These are phyloP conservation scores for Setomelanomma holmii DNA, from an alignment of 2,329 filamentous ascomycete species.

Conservation along the genomic window DNA sequence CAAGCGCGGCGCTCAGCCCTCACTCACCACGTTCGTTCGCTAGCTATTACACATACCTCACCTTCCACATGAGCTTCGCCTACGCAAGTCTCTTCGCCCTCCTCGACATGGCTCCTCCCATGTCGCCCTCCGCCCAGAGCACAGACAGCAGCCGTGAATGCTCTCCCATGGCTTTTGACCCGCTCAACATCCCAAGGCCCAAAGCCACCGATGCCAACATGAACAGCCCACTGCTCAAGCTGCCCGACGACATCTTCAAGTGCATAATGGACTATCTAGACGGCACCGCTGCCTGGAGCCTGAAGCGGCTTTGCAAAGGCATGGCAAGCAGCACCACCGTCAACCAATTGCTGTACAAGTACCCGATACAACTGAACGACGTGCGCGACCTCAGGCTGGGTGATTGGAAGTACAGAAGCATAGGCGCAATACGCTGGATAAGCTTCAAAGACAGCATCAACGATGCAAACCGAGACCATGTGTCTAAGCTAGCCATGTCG, in stretches of 20 bases:
- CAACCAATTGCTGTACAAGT: constrained; percentile 41
- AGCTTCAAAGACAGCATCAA: constrained; percentile 42
- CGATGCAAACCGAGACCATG: constrained; percentile 38
- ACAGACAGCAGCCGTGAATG: constrained; percentile 29
- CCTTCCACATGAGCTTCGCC: constrained; percentile 16
- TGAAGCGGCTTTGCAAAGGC: constrained; percentile 43
- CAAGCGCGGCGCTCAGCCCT: constrained; percentile 1
- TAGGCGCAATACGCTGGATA: constrained; percentile 38
- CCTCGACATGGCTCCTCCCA: constrained; percentile 28
- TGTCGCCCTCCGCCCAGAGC: constrained; percentile 23
- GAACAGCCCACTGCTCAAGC: constrained; percentile 37
- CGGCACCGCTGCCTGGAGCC: constrained; percentile 39
- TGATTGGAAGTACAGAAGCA: constrained; percentile 43
- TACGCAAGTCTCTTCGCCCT: constrained; percentile 25
- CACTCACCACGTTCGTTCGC: constrained; percentile 2
- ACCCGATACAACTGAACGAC: constrained; percentile 40
- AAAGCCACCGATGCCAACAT: constrained; percentile 16
- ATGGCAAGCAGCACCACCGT: constrained; percentile 39
- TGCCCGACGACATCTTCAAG: constrained; percentile 47
- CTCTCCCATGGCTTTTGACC: constrained; percentile 31
- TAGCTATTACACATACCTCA: neutral
- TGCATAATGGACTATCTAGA: constrained; percentile 46
- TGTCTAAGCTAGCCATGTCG: constrained; percentile 45
- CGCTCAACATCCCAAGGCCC: constrained; percentile 23
- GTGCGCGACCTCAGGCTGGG: constrained; percentile 39